Evolutionary conservation across 139 green algal species (phyloP).

Genomic region (Chlorella sp.): DNA sequence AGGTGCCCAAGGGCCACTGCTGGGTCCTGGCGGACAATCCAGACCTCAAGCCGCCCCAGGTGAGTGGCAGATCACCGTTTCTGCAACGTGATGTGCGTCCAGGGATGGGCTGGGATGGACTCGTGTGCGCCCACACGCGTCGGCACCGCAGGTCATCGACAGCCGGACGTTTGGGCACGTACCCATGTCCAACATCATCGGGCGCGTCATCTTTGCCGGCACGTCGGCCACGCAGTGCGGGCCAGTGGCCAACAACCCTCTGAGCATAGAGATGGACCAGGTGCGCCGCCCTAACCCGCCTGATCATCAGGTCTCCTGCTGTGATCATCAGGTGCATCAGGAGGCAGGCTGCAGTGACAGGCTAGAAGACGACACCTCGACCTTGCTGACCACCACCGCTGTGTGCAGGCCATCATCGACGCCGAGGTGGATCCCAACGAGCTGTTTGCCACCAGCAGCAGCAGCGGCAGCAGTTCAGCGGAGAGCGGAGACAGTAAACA

Average conservation of each 20-base stretch:
- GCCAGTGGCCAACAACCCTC: conserved; percentile 7
- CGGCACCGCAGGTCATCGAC: conserved; percentile 30
- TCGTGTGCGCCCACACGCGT: not conserved
- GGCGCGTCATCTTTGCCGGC: conserved; percentile 29
- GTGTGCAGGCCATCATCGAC: conserved; percentile 9
- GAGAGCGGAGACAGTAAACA: too few species aligned
- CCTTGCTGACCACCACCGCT: too few species aligned
- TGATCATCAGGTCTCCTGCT: too few species aligned
- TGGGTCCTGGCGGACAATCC: conserved; percentile 84
- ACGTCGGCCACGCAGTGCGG: not conserved
- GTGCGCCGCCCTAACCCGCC: too few species aligned
- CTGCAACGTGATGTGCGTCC: not conserved
- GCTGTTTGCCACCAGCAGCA: not conserved
- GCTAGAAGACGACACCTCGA: too few species aligned
- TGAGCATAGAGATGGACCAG: not conserved
- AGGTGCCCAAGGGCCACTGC: conserved; percentile 50
- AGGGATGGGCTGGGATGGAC: not conserved
- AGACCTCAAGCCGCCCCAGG: conserved; percentile 37
- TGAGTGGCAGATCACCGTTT: conserved; percentile 12
- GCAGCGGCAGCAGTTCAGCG: too few species aligned
- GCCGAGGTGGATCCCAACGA: conserved; percentile 4
- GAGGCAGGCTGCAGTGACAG: too few species aligned
- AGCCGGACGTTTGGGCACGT: conserved; percentile 33
- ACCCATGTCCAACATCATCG: conserved; percentile 30
- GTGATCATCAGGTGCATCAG: too few species aligned